These are phyloP conservation scores for Monilinia polystroma DNA, from an alignment of 2,329 filamentous ascomycete genomes.

Conservation along the genomic window DNA sequence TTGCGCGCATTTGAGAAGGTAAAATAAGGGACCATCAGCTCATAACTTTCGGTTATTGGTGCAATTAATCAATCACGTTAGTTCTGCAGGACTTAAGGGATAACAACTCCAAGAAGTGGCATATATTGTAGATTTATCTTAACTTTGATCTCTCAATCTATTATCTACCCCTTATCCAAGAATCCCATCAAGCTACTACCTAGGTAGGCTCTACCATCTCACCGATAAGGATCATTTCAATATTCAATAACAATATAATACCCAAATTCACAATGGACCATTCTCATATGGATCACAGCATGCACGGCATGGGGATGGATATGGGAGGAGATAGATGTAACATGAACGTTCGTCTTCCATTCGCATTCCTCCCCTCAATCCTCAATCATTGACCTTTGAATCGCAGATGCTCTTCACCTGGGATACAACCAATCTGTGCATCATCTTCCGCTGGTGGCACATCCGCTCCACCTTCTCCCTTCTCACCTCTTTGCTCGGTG, in stretches of 20 bases:
- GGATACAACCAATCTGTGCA: constrained; percentile 90
- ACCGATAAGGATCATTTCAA: not conserved
- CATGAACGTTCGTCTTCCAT: constrained; percentile 71
- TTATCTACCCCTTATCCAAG: not conserved
- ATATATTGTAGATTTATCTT: not conserved
- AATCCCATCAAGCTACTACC: not conserved
- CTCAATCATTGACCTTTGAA: not conserved
- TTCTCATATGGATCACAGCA: constrained; percentile 40
- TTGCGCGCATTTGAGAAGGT: constrained; percentile 23
- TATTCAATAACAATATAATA: not conserved
- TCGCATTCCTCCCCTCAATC: not conserved
- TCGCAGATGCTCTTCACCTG: constrained; percentile 97
- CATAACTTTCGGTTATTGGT: constrained; percentile 4
- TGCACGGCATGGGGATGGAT: constrained; percentile 49
- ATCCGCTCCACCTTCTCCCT: constrained; percentile 72
- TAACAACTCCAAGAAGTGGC: not conserved
- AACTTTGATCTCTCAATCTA: not conserved
- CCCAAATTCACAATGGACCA: constrained; percentile 8
- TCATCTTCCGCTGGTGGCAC: constrained; percentile 92
- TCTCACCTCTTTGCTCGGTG: constrained; percentile 75
- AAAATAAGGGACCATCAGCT: constrained; percentile 10
- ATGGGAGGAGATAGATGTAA: constrained; percentile 68
- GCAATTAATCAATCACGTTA: not conserved
- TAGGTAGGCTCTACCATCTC: not conserved
- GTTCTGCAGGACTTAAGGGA: not conserved